These are phyloP conservation scores for Hanseniaspora nectarophila DNA, from an alignment of 805 yeast species.

Conservation along the genomic window DNA sequence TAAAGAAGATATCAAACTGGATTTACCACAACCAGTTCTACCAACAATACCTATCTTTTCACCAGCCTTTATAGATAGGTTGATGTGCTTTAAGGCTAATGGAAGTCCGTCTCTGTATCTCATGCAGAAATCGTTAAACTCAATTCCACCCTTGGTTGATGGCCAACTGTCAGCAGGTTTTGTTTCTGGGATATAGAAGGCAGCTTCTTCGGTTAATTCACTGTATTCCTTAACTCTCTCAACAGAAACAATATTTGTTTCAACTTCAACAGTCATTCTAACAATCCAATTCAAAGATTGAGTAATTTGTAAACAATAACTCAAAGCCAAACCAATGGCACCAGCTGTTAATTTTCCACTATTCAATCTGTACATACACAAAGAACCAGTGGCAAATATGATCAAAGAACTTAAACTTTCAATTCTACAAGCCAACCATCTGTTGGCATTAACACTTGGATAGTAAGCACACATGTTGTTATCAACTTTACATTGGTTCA, in stretches of 20 bases:
- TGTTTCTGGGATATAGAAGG: constrained; percentile 46
- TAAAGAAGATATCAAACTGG: constrained; percentile 70
- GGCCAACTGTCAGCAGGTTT: constrained; percentile 55
- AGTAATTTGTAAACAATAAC: constrained; percentile 86
- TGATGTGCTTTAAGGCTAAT: constrained; percentile 59
- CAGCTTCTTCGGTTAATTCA: constrained; percentile 72
- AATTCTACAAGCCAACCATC: constrained; percentile 94
- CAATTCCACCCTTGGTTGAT: constrained; percentile 62
- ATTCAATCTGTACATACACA: constrained; percentile 58
- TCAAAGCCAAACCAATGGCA: constrained; percentile 82
- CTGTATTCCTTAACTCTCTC: constrained; percentile 89
- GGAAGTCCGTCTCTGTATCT: constrained; percentile 75
- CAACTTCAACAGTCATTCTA: constrained; percentile 97
- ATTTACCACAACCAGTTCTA: constrained; percentile 93
- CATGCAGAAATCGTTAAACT: constrained; percentile 64
- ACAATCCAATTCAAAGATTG: constrained; percentile 95
- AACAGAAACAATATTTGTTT: constrained; percentile 91
- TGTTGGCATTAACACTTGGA: constrained; percentile 82
- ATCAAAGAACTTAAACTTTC: constrained; percentile 85
- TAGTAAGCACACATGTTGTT: constrained; percentile 83
- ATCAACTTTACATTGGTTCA: constrained; percentile 64
- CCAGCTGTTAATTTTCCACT: constrained; percentile 74
- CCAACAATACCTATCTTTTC: constrained; percentile 95
- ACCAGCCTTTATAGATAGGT: constrained; percentile 48
- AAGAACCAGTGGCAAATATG: constrained; percentile 73